A percentile compares a stretch with the other conserved stretches of the same genome.
Conservation (phyloP, 2,329 filamentous ascomycete species). For the Botrytis tulipae region DNA sequence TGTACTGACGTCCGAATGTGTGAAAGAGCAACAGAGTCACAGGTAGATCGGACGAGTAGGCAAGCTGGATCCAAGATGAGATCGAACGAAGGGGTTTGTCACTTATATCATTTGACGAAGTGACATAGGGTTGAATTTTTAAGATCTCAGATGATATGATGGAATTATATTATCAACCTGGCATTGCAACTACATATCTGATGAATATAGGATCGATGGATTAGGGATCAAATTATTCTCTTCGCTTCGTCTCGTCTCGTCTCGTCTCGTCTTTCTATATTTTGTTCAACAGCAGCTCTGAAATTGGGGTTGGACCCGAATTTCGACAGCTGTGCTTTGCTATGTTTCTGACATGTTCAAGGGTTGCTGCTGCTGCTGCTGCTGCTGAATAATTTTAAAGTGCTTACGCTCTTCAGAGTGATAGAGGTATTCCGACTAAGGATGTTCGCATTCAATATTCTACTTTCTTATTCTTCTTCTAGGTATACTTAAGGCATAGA, state of each 20-base stretch:
- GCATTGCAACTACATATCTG: not conserved
- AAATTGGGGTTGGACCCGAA: not conserved
- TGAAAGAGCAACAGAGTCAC: not conserved
- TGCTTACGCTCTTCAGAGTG: constrained; percentile 7
- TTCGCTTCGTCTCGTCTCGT: not conserved
- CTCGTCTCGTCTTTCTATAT: not conserved
- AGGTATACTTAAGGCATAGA: not conserved
- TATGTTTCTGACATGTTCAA: not conserved
- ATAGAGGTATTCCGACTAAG: not conserved
- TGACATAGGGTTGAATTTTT: not conserved
- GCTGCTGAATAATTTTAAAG: constrained; percentile 5
- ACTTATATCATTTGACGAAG: not conserved
- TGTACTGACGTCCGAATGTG: constrained; percentile 1
- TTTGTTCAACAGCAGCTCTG: not conserved
- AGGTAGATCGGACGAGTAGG: constrained; percentile 5
- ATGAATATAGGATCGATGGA: not conserved
- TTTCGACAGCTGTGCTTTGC: constrained; percentile 1
- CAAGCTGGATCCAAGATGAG: not conserved
- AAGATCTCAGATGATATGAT: not conserved
- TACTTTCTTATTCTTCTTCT: not conserved
- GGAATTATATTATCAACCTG: not conserved
- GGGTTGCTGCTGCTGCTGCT: not conserved
- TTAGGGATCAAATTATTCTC: not conserved
- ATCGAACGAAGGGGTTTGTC: not conserved
- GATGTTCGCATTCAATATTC: not conserved